A percentile compares a stretch with the other conserved stretches of the same genome.
Conservation (phyloP, 2,329 filamentous ascomycete genomes). For the Simplicillium aogashimaense region DNA sequence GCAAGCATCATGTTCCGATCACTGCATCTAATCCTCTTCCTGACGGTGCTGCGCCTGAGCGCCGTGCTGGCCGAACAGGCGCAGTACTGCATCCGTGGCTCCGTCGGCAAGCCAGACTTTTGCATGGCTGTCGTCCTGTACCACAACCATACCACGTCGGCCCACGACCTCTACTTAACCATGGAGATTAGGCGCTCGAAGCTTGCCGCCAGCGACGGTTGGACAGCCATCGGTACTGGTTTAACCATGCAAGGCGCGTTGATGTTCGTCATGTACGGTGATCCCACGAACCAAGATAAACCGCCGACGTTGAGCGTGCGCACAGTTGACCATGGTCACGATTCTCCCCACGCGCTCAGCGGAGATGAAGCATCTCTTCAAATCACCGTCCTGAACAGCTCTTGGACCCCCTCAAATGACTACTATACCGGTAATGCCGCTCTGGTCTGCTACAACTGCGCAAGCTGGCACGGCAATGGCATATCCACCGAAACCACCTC, state of each 20-base stretch:
- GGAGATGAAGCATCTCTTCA: background rate
- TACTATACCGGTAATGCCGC: background rate
- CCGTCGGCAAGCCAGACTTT: background rate
- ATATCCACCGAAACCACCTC: conserved; percentile 1
- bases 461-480: conserved; percentile 3
- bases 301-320: conserved; percentile 6
- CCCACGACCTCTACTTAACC: conserved; percentile 6
- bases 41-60: background rate
- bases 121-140: conserved; percentile 5
- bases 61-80: background rate
- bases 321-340: conserved; percentile 2
- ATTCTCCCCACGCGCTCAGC: conserved; percentile 1
- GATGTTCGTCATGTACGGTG: conserved; percentile 8
- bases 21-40: background rate
- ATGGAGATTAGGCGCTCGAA: conserved; percentile 2
- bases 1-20: background rate
- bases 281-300: background rate
- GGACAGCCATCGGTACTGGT: conserved; percentile 5
- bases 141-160: conserved; percentile 6
- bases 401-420: background rate
- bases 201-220: conserved; percentile 2
- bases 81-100: conserved; percentile 6
- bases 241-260: conserved; percentile 4
- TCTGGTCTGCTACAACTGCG: conserved; percentile 5
- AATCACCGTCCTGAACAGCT: conserved; percentile 2